Base-by-base conservation (phyloP, 345 rosid species). In the Cardamine occulta region DNA sequence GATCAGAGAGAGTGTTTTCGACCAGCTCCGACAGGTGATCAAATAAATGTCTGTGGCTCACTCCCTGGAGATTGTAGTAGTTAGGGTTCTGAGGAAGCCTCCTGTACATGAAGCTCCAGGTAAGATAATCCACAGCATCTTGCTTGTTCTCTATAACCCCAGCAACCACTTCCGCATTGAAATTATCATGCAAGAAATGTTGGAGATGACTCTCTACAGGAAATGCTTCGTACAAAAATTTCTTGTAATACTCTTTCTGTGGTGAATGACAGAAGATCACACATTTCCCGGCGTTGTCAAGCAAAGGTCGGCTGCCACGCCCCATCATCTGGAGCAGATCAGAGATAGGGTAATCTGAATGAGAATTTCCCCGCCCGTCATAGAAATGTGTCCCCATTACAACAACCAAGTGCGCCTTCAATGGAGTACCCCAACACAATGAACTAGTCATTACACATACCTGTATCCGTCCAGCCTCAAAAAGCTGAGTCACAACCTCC, bases 1-100 rank as follows among this genome's bases (percentile, higher is more conserved):
- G 76, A 74, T 88, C 93, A 78, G 81, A 80, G 72, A 91, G 53
- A 26, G 97, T 89, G 71, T 83, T 87, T 80, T 91, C 98, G 66
- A 91, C 93, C 29, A 91, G 90, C 85, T 88, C 97, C 0, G 97
- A 93, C 21, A 91, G 96, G 85, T 93, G 98, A 81, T 93, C 98
- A n/a, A 90, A 93, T n/a, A 91, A 96, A 85, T 93, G 97, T 82
- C 91, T 84, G 69, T 88, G 91, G 80, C 91, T 88, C 26, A 84
- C 89, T 68, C 97, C 96, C 76, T 86, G 97, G 67, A 93, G 97
- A 76, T 91, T 86, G 86, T 91, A 91, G 86, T 91, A 91, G 74
- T 88, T 88, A 24, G 97, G 98, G 72, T 93, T 93, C 76, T 88
- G 88, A 10, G 92, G 78, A 64, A 91, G 85, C 87, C 98, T 85